These are phyloP conservation scores for Lipomyces yamanashiensis DNA, from an alignment of 805 yeast genomes.

Conservation along the genomic window DNA sequence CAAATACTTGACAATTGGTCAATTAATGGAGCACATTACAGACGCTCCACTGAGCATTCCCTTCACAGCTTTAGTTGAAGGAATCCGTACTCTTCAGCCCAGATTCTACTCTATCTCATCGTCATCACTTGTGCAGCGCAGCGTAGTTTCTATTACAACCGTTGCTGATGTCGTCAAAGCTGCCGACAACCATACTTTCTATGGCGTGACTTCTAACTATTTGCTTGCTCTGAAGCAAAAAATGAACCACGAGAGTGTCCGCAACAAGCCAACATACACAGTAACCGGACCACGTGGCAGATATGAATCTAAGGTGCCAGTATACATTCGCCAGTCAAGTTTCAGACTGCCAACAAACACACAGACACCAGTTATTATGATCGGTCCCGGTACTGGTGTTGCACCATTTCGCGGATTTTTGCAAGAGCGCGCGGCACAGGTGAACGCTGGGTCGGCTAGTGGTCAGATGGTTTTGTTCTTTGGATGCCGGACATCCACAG, in stretches of 20 bases:
- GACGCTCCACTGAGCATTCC: conserved; percentile 78
- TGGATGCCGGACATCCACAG: conserved; percentile 77
- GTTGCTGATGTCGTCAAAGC: conserved; percentile 68
- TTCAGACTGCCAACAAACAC: conserved; percentile 91
- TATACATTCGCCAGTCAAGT: conserved; percentile 91
- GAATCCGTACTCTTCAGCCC: conserved; percentile 79
- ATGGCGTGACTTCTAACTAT: conserved; percentile 91
- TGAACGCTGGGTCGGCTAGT: conserved; percentile 54
- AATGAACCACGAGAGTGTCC: conserved; percentile 51
- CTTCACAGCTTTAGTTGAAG: conserved; percentile 80
- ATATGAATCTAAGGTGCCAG: conserved; percentile 66
- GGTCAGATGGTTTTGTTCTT: conserved; percentile 81
- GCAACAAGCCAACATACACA: conserved; percentile 57
- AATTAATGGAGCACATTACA: conserved; percentile 60
- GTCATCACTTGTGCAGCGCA: conserved; percentile 75
- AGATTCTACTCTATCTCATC: conserved; percentile 96
- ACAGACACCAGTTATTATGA: conserved; percentile 79
- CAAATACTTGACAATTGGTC: conserved; percentile 73
- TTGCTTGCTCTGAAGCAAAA: conserved; percentile 68
- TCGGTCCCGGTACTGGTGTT: conserved; percentile 98
- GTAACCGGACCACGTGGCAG: conserved; percentile 77
- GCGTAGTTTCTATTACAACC: conserved; percentile 79
- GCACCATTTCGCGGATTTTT: conserved; percentile 97
- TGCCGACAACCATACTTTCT: conserved; percentile 47
- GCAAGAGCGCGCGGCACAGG: conserved; percentile 73